These are phyloP conservation scores for Multifurca ochricompacta DNA, from an alignment of 768 basidiomycete genomes.

Conservation along the genomic window DNA sequence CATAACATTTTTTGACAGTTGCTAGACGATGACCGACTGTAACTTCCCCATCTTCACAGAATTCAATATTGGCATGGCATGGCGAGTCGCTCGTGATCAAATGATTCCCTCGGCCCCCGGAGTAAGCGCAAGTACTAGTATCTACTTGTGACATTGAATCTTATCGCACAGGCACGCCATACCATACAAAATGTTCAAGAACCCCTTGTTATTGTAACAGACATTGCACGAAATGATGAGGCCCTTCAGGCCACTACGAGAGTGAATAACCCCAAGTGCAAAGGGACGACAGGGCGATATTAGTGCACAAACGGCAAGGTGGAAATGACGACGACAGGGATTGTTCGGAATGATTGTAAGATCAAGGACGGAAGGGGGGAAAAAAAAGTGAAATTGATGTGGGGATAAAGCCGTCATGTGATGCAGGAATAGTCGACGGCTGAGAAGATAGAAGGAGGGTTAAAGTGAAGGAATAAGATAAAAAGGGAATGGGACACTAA, in stretches of 20 bases:
- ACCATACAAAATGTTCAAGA: constrained; percentile 17
- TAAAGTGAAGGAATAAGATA: constrained; percentile 81
- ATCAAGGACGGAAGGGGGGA: constrained; percentile 10
- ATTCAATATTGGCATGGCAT: background rate
- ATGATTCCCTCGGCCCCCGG: constrained; percentile 4
- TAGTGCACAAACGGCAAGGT: constrained; percentile 20
- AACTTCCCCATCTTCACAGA: background rate
- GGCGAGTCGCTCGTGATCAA: background rate
- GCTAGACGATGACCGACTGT: too few relatives aligned
- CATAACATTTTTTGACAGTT: constrained; percentile 10
- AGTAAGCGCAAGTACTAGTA: background rate
- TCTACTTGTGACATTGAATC: constrained; percentile 3
- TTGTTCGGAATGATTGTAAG: constrained; percentile 22
- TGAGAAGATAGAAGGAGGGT: constrained; percentile 32
- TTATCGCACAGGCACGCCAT: background rate
- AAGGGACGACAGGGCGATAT: constrained; percentile 20
- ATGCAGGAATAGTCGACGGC: constrained; percentile 32
- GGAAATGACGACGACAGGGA: constrained; percentile 21
- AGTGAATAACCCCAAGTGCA: constrained; percentile 20
- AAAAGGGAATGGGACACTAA: constrained; percentile 48
- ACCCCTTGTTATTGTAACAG: constrained; percentile 22
- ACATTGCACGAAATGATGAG: constrained; percentile 21
- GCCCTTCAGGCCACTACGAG: constrained; percentile 22
- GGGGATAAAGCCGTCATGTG: constrained; percentile 26
- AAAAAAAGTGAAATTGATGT: constrained; percentile 13